Percentiles rank a stretch among this genome's conserved stretches.
phyloP scores from a whole-genome alignment of 805 yeast species.

The Saturnispora besseyi region DNA sequence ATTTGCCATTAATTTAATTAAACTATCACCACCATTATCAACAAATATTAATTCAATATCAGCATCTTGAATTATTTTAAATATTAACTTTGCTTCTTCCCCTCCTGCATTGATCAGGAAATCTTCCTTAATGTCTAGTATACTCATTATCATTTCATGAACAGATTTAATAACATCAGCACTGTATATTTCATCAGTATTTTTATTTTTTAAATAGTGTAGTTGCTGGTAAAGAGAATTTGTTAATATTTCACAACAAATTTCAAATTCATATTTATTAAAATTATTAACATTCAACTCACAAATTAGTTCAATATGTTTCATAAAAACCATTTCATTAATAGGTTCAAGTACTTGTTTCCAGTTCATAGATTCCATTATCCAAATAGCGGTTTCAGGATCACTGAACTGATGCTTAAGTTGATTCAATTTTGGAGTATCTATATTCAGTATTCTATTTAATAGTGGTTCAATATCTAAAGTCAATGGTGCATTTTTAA shows the following conservation, averaged over 20 bases:
- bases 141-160: neutral
- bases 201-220: slow-evolving; percentile 2
- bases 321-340: neutral
- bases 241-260: slow-evolving; percentile 1
- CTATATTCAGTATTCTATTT: neutral
- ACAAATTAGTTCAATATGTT: neutral
- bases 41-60: slow-evolving; percentile 9
- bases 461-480: neutral
- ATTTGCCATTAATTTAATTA: slow-evolving; percentile 4
- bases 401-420: neutral
- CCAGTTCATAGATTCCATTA: slow-evolving; percentile 1
- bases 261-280: neutral
- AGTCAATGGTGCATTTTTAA: neutral
- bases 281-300: neutral
- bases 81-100: slow-evolving; percentile 5
- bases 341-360: slow-evolving; percentile 1
- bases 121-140: neutral
- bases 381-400: neutral
- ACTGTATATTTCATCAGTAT: neutral
- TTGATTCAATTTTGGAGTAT: neutral
- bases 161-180: neutral
- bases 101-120: neutral
- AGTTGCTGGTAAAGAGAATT: slow-evolving; percentile 6
- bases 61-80: slow-evolving; percentile 10
- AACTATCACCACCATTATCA: neutral